A percentile compares a stretch with the other conserved stretches of the same genome.
Conservation (phyloP, 2,329 filamentous ascomycete genomes). For the Colletotrichum filicis region DNA sequence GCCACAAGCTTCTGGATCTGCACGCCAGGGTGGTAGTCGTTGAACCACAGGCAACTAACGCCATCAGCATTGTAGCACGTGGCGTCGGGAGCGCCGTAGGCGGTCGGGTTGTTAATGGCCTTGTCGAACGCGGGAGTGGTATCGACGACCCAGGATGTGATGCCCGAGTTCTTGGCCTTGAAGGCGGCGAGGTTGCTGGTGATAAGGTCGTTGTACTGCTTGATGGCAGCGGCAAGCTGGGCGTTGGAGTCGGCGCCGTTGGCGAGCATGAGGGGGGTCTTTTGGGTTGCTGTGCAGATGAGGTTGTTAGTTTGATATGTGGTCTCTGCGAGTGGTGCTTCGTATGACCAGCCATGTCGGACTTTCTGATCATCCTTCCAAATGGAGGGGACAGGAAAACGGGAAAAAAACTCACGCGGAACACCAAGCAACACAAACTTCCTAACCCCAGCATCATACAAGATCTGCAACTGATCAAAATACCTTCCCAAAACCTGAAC, state of each 20-base stretch:
- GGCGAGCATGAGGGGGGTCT: constrained; percentile 48
- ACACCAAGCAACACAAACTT: constrained; percentile 61
- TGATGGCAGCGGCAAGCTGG: constrained; percentile 47
- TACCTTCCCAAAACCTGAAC: constrained; percentile 55
- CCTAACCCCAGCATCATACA: constrained; percentile 57
- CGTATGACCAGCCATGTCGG: neutral
- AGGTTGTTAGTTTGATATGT: neutral
- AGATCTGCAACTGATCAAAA: constrained; percentile 50
- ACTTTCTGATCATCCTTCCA: neutral
- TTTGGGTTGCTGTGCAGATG: constrained; percentile 48
- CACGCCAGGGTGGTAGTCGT: constrained; percentile 54
- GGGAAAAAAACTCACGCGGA: constrained; percentile 46
- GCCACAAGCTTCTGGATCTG: constrained; percentile 53
- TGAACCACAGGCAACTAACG: constrained; percentile 56
- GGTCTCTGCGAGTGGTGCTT: neutral
- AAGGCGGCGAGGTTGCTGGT: constrained; percentile 44
- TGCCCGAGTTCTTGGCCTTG: constrained; percentile 45
- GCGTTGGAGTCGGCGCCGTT: constrained; percentile 40
- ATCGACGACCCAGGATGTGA: constrained; percentile 50
- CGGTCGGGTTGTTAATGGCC: constrained; percentile 52
- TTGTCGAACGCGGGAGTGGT: constrained; percentile 53
- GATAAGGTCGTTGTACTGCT: constrained; percentile 50
- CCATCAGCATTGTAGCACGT: constrained; percentile 55
- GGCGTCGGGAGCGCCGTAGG: constrained; percentile 54
- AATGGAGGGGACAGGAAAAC: neutral